Evolutionary conservation across 2,329 filamentous ascomycete genomes (phyloP), one percentile per base, ranked within the genome.

Genomic region (Pseudocercospora ulei): DNA sequence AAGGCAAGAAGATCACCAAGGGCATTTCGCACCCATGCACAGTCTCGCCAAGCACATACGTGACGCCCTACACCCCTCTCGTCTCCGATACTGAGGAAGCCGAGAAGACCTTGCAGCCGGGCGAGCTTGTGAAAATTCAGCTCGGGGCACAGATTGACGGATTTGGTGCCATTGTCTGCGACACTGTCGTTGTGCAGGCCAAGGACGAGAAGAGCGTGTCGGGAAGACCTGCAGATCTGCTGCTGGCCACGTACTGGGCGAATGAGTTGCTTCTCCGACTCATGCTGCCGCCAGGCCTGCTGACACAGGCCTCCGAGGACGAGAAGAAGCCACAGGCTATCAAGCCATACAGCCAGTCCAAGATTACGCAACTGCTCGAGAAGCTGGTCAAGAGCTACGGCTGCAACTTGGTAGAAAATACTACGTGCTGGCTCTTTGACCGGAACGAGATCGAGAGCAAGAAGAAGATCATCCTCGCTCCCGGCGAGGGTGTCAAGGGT

Each of bases 101-200:
- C 46, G 75, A 73, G 41, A 71, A 74, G 33, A 77, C 79, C 57
- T 73, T 98, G 55, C 83, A 94, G 69, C 73, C 80, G 35, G 82
- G 79, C 47, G 90, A 98, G 69, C 68, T 83, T 46, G 75, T 94
- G 67, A 98, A 98, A 76, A 90, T 98, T 62, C 90, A 98, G 69
- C 77, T 98, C n/a, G 90, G 90, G 59, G 90, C 90, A 36, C 90
- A 98, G 69, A 95, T 98, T 49, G 85, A 96, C 67, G 90, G 90
- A 38, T 93, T 96, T 59, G 86, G 85, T 55, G 82, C 88, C 53
- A 95, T 98, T 61, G 83, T 95, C 55, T 95, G 90, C 68, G 82
- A 95, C 66, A 93, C 85, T 44, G 72, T 96, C 52, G 64, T 95
- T 43, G 80, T 92, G 35, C 70, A 71, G 31, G 62, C 72, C 48